Evolutionary conservation across 2,329 filamentous ascomycete genomes (phyloP), one percentile per base, ranked within the genome.

Genomic region (Tolypocladium sp.): DNA sequence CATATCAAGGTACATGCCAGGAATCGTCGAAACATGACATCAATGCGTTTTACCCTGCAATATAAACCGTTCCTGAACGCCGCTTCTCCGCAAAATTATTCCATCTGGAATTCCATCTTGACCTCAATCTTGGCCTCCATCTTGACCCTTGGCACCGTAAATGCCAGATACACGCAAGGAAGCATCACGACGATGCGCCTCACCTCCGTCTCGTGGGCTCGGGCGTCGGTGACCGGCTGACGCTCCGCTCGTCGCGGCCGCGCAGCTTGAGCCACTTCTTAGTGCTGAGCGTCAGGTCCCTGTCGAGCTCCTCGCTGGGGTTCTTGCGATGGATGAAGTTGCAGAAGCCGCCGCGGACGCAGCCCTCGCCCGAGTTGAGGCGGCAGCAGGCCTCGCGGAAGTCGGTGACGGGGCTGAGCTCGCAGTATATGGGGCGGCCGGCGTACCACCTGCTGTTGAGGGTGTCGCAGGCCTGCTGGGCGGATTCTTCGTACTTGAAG

Each of bases 291-390:
- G 89, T 86, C 67, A 99, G 75, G 66, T 99, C 94, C 63, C 88
- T 80, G 63, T 99, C 94, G 67, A 99, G 79, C 77, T 97, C 93
- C 13, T 91, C 80, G 66, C 84, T 85, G 4, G 94, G 94, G 72
- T 97, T 94, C 81, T 99, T 99, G 70, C 94, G 85, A 74, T 99
- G 94, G 65, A 99, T 99, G 75, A 99, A 99, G 76, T 99, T 99
- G 82, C 94, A 99, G 80, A 97, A 97, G 38, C 94, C 94, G 63
- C 92, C 94, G 64, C 94, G 84, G 51, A 96, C 92, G 76, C 94
- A 99, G 52, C 94, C 94, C 75, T 97, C 94, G 63, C 94, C 94
- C 44, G 85, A 90, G 71, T 99, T 99, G 33, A 97, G 81, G 58
- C 94, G 85, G 77, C 94, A 99, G 74, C 94, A 99, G 22, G 94